Percentiles rank a stretch among this genome's conserved stretches.
phyloP scores from a whole-genome alignment of 1,139 yeast genomes.

The Sugiyamaella paludigena region DNA sequence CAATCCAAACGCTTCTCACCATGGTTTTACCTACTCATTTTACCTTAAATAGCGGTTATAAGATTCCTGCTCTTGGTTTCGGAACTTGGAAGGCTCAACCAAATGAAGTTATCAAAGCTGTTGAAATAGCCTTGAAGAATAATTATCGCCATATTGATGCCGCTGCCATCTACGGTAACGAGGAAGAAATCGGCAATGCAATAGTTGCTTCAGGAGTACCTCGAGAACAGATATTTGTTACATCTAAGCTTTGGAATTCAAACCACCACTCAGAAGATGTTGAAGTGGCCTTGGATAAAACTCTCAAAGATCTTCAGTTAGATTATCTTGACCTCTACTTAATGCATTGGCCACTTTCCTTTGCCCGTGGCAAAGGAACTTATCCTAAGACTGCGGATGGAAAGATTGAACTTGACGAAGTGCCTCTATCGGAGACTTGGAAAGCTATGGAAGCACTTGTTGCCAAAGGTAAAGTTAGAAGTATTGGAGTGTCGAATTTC shows the following conservation, averaged over 20 bases:
- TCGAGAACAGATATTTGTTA: conserved; percentile 69
- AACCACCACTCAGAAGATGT: conserved; percentile 60
- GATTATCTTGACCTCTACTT: conserved; percentile 73
- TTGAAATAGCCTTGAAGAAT: conserved; percentile 48
- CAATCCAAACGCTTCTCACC: no score
- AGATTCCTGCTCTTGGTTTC: conserved; percentile 50
- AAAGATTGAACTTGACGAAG: conserved; percentile 63
- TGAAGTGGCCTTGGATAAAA: conserved; percentile 53
- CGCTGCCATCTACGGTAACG: conserved; percentile 58
- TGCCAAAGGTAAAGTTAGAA: conserved; percentile 58
- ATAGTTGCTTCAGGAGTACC: conserved; percentile 29
- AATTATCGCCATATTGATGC: conserved; percentile 69
- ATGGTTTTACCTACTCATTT: no score
- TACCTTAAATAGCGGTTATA: conserved; percentile 34
- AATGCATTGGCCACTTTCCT: conserved; percentile 59
- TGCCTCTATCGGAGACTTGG: conserved; percentile 76
- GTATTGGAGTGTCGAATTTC: conserved; percentile 84
- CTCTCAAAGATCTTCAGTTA: conserved; percentile 58
- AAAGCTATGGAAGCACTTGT: conserved; percentile 63
- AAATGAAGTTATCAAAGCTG: conserved; percentile 32
- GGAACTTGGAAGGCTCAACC: conserved; percentile 63
- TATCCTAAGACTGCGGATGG: conserved; percentile 70
- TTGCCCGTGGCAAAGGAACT: conserved; percentile 61
- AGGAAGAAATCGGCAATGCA: conserved; percentile 54
- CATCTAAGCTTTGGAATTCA: conserved; percentile 79